Evolutionary conservation across 2,329 filamentous ascomycete genomes (phyloP).

Genomic region (Trichoderma pleuroti): DNA sequence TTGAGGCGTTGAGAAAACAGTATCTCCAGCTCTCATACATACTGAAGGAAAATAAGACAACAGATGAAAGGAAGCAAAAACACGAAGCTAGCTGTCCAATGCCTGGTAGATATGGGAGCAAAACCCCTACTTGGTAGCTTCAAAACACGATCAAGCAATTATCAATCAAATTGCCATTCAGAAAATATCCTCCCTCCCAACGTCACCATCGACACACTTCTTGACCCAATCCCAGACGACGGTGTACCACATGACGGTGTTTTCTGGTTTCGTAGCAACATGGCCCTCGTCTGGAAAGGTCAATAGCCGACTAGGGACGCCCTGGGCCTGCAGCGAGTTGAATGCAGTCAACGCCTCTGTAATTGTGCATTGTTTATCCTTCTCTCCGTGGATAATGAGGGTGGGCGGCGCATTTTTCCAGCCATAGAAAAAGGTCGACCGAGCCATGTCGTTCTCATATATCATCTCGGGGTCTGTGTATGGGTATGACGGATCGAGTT

Average conservation of each 20-base stretch:
- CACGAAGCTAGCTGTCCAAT: background rate
- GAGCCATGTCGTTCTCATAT: background rate
- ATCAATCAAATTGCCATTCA: background rate
- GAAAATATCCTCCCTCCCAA: conserved; percentile 22
- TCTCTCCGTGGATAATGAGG: conserved; percentile 67
- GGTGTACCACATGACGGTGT: conserved; percentile 64
- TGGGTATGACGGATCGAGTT: conserved; percentile 42
- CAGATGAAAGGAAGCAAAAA: background rate
- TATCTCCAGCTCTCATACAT: background rate
- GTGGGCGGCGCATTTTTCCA: conserved; percentile 64
- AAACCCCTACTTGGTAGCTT: background rate
- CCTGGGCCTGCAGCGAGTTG: conserved; percentile 65
- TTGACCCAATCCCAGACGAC: conserved; percentile 67
- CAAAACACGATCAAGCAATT: background rate
- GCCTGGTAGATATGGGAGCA: background rate
- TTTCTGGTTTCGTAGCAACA: conserved; percentile 66
- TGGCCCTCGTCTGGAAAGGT: conserved; percentile 73
- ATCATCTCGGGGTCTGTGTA: conserved; percentile 23
- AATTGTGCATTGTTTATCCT: conserved; percentile 57
- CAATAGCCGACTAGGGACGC: conserved; percentile 65
- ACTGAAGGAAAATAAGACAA: background rate
- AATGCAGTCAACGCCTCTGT: conserved; percentile 63
- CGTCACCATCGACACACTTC: conserved; percentile 36
- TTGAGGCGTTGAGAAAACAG: background rate
- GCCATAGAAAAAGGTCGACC: conserved; percentile 39